Evolutionary conservation across 202 grass and related monocot species (phyloP), one percentile per base, ranked within the genome.

Genomic region (Miscanthus sacchariflorus): DNA sequence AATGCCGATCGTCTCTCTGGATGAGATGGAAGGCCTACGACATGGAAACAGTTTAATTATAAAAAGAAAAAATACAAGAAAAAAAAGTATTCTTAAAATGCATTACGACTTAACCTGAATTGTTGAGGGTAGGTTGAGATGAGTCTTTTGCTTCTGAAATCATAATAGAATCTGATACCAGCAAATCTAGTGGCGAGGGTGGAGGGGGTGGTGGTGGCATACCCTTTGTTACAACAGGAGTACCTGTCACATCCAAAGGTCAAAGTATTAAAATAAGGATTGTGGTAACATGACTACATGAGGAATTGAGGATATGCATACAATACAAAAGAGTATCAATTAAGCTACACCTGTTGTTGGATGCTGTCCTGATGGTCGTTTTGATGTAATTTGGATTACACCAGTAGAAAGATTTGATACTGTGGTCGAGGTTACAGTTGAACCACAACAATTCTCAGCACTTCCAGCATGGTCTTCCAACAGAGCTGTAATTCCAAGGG

Each of bases 401-500:
- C 21, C 76, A 43, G 74, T 84, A 58, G 85, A 83, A n/a, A 80
- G 45, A 40, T 83, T 44, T 33, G 46, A 81, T 38, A 66, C 15
- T 19, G 48, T 78, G 24, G 80, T 84, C 45, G 80, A 35, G 25
- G 81, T 78, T 81, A 79, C 27, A 12, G 90, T 79, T 82, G 86
- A 88, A 84, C 35, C 30, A 66, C 64, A 86, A 66, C 64, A 86
- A 43, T 76, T 28, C 54, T 93, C 87, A 19, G 66, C 52, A 15
- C 35, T 58, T 81, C 70, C 46, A 88, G 70, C 87, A 88, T 93
- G 81, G 45, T 96, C 93, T 77, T 96, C 91, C 70, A 96, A 88
- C 50, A 96, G 82, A 84, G 91, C 82, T 18, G 88, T 96, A 85
- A 96, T 92, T 87, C 94, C 97, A 83, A 95, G 86, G 87, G 92